phyloP scores from a whole-genome alignment of 2,329 filamentous ascomycete species.

The Teratosphaeria nubilosa region DNA sequence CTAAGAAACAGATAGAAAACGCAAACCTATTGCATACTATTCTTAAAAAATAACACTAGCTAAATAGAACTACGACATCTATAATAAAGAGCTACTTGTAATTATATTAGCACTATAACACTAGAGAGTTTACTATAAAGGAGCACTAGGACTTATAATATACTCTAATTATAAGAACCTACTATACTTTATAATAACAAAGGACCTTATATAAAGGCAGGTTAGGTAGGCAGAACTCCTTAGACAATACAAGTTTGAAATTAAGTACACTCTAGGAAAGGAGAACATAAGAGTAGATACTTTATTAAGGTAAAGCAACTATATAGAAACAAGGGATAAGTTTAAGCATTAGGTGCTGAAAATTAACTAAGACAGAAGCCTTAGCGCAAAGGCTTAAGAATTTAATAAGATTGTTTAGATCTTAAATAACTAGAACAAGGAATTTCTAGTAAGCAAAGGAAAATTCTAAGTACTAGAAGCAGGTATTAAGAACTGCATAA shows the following conservation, averaged over 20 bases:
- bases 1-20: neutral
- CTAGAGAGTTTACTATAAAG: constrained; percentile 2
- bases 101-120: constrained; percentile 20
- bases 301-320: neutral
- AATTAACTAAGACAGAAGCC: neutral
- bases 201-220: constrained; percentile 15
- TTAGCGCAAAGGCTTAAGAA: constrained; percentile 1
- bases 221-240: neutral
- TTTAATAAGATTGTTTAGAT: constrained; percentile 1
- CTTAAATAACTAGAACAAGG: constrained; percentile 3
- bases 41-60: constrained; percentile 15
- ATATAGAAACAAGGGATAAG: constrained; percentile 1
- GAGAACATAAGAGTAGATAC: neutral
- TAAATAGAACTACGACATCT: constrained; percentile 26
- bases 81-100: constrained; percentile 28
- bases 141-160: constrained; percentile 6
- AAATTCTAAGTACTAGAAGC: constrained; percentile 6
- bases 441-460: constrained; percentile 4
- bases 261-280: neutral
- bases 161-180: constrained; percentile 23
- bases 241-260: constrained; percentile 1
- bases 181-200: constrained; percentile 20
- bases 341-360: neutral
- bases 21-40: constrained; percentile 14
- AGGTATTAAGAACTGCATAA: constrained; percentile 5